Evolutionary conservation across 129 eudicot species (phyloP).

Genomic region (Lactuca saligna): DNA sequence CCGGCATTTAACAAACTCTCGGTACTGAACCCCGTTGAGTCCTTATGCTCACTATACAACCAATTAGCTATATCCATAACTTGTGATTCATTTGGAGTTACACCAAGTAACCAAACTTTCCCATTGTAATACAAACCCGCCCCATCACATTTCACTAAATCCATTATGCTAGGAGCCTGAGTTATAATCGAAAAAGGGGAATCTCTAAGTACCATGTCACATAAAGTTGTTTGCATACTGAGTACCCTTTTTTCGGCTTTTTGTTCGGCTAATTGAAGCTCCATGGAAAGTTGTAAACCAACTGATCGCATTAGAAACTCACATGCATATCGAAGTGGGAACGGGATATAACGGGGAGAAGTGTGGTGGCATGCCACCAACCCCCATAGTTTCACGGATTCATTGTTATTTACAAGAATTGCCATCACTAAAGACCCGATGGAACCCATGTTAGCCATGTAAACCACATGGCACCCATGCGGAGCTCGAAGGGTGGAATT

Average conservation of each 20-base stretch:
- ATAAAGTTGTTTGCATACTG: slow-evolving; percentile 53
- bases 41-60: slow-evolving; percentile 46
- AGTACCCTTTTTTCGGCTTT: slow-evolving; percentile 50
- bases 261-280: slow-evolving; percentile 64
- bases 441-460: slow-evolving; percentile 72
- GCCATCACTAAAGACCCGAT: slow-evolving; percentile 66
- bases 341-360: slow-evolving; percentile 55
- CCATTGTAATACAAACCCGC: slow-evolving; percentile 50
- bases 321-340: slow-evolving; percentile 70
- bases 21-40: slow-evolving; percentile 64
- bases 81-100: slow-evolving; percentile 61
- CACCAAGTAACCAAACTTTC: slow-evolving; percentile 53
- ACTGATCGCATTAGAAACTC: slow-evolving; percentile 67
- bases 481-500: slow-evolving; percentile 76
- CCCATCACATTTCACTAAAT: slow-evolving; percentile 74
- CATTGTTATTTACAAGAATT: slow-evolving; percentile 47
- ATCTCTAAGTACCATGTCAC: slow-evolving; percentile 73
- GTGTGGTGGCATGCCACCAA: slow-evolving; percentile 71
- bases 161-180: slow-evolving; percentile 66
- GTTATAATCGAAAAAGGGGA: slow-evolving; percentile 57
- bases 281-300: slow-evolving; percentile 63
- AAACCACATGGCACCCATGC: slow-evolving; percentile 54
- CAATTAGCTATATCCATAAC: slow-evolving; percentile 51
- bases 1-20: slow-evolving; percentile 61
- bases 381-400: slow-evolving; percentile 70